phyloP scores from a whole-genome alignment of 2,329 filamentous ascomycete species.

The Lachnellula arida region DNA sequence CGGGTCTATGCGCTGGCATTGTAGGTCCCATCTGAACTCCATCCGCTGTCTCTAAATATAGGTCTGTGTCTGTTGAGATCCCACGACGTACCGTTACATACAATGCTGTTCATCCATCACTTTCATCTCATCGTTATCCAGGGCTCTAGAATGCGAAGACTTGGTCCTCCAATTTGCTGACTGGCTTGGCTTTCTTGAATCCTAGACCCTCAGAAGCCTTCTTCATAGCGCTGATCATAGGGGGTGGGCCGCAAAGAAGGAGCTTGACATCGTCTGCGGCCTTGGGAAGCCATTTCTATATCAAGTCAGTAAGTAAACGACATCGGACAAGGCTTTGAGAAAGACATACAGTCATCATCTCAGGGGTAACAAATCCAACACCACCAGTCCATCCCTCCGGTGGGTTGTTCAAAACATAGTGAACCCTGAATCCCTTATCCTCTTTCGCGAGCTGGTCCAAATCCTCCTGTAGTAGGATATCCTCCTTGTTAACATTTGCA shows the following conservation, averaged over 20 bases:
- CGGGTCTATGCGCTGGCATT: no score
- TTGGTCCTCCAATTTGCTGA: slow-evolving; percentile 97
- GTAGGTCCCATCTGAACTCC: not conserved
- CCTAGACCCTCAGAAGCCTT: slow-evolving; percentile 86
- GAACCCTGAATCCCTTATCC: slow-evolving; percentile 77
- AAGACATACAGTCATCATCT: slow-evolving; percentile 79
- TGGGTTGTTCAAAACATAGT: slow-evolving; percentile 96
- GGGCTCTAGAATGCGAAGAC: slow-evolving; percentile 90
- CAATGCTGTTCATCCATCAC: not conserved
- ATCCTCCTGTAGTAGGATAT: slow-evolving; percentile 91
- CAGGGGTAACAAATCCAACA: slow-evolving; percentile 88
- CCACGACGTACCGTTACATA: not conserved
- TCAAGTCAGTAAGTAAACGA: slow-evolving; percentile 23
- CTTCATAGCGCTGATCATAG: slow-evolving; percentile 97
- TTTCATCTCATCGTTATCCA: not conserved
- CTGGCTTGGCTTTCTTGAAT: slow-evolving; percentile 85
- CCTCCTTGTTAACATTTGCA: slow-evolving; percentile 88
- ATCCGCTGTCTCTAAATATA: not conserved
- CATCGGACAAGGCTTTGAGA: not conserved
- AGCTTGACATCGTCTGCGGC: slow-evolving; percentile 87
- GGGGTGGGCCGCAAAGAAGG: slow-evolving; percentile 88
- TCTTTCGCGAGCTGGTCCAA: slow-evolving; percentile 73
- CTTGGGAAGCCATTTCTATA: slow-evolving; percentile 71
- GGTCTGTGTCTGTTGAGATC: not conserved
- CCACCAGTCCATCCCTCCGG: slow-evolving; percentile 88